Conservation (phyloP, 1,284 basidiomycete species). For the Ustilago esculenta region DNA sequence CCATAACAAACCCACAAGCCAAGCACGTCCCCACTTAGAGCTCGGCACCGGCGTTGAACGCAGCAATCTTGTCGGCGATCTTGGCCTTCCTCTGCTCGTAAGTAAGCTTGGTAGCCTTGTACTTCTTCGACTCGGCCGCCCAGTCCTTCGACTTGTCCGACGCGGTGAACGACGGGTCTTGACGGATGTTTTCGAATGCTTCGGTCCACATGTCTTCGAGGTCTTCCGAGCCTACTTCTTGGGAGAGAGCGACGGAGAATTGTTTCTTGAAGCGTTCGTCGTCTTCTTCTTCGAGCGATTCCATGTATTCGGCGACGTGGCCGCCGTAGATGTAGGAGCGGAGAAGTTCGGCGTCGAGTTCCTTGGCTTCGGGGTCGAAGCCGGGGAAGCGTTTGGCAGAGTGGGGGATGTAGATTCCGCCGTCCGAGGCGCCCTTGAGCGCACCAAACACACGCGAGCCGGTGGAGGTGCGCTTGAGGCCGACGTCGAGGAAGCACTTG, state of each 20-base stretch:
- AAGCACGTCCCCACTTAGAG: conserved; percentile 28
- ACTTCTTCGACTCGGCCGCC: conserved; percentile 85
- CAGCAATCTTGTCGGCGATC: conserved; percentile 63
- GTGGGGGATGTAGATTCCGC: conserved; percentile 97
- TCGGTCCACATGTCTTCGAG: conserved; percentile 95
- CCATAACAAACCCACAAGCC: background rate
- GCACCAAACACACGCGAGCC: conserved; percentile 98
- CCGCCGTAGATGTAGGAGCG: conserved; percentile 99
- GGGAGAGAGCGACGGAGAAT: conserved; percentile 92
- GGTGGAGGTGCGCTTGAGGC: conserved; percentile 96
- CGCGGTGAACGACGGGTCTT: conserved; percentile 89
- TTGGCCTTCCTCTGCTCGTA: conserved; percentile 72
- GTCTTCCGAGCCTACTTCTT: conserved; percentile 94
- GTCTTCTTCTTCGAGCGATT: conserved; percentile 98
- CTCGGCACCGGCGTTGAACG: conserved; percentile 54
- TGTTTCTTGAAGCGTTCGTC: conserved; percentile 99
- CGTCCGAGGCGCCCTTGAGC: conserved; percentile 98
- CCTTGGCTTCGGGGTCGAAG: conserved; percentile 92
- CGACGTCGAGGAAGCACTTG: conserved; percentile 98
- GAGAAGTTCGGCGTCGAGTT: conserved; percentile 91
- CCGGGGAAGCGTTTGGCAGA: conserved; percentile 99
- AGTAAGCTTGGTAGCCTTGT: conserved; percentile 78
- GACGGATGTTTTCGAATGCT: conserved; percentile 84
- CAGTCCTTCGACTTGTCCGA: conserved; percentile 91
- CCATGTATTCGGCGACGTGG: conserved; percentile 99